Evolutionary conservation across 176 grass and related monocot genomes (phyloP).

Genomic region (Chloris gayana): DNA sequence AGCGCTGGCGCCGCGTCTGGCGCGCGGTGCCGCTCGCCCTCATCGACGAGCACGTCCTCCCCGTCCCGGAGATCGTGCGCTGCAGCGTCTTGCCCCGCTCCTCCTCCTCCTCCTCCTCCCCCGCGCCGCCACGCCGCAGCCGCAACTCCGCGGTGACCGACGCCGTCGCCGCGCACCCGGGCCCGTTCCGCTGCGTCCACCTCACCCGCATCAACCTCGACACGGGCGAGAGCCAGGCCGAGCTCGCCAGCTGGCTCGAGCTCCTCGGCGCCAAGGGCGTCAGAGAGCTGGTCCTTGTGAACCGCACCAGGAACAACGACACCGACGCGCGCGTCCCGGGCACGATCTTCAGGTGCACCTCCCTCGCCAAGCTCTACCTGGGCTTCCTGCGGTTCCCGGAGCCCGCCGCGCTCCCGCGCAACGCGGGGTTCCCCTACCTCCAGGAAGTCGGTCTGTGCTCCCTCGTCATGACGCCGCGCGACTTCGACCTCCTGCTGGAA

Average conservation of each 20-base stretch:
- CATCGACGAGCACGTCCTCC: slow-evolving; percentile 4
- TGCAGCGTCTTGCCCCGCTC: neutral
- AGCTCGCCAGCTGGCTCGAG: neutral
- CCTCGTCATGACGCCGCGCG: neutral
- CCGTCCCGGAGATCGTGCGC: neutral
- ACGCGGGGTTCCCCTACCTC: neutral
- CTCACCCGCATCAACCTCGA: neutral
- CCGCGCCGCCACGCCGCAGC: neutral
- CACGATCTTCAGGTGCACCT: neutral
- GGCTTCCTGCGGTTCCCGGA: neutral
- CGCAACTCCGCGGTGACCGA: neutral
- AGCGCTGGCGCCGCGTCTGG: slow-evolving; percentile 13
- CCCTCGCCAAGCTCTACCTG: slow-evolving; percentile 12
- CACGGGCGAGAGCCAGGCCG: too few relatives aligned
- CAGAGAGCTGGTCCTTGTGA: neutral
- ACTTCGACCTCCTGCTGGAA: neutral
- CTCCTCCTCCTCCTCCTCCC: neutral
- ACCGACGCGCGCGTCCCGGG: neutral
- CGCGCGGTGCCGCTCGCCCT: slow-evolving; percentile 2
- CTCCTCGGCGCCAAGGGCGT: slow-evolving; percentile 11
- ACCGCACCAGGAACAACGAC: neutral
- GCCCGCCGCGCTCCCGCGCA: neutral
- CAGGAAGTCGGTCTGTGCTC: neutral
- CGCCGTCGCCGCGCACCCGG: slow-evolving; percentile 21
- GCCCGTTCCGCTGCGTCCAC: slow-evolving; percentile 13